A percentile compares a stretch with the other conserved stretches of the same genome.
Evolutionary conservation across 371 early-diverging fungal species (phyloP).

Genomic region (Coemansia sp.): DNA sequence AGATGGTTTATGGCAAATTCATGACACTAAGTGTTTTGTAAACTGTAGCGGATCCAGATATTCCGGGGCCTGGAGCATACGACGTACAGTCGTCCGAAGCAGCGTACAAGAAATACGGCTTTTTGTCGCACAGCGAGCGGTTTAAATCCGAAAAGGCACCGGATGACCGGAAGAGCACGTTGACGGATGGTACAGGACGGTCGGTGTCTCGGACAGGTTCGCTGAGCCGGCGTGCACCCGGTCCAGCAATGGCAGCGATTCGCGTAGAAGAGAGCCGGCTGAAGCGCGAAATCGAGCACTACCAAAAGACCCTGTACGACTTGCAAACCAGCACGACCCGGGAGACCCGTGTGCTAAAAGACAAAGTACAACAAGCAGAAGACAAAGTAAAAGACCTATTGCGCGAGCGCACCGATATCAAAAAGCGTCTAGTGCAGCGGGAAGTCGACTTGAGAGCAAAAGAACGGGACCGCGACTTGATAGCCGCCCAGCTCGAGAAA

Average conservation of each 20-base stretch:
- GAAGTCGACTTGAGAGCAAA: slow-evolving; percentile 30
- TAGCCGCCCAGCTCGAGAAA: slow-evolving; percentile 22
- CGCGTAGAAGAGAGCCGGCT: slow-evolving; percentile 32
- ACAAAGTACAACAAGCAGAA: slow-evolving; percentile 21
- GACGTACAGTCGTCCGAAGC: slow-evolving; percentile 34
- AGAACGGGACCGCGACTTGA: slow-evolving; percentile 18
- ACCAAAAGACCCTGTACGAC: slow-evolving; percentile 16
- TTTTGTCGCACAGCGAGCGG: slow-evolving; percentile 26
- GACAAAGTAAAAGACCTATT: slow-evolving; percentile 26
- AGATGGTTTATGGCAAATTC: too few relatives aligned
- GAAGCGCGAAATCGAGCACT: slow-evolving; percentile 33
- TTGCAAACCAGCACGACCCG: slow-evolving; percentile 7
- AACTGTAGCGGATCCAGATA: slow-evolving; percentile 36
- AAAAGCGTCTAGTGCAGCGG: slow-evolving; percentile 14
- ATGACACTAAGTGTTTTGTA: too few relatives aligned
- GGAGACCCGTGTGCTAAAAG: slow-evolving; percentile 14
- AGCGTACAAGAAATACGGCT: slow-evolving; percentile 42
- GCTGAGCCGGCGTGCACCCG: not conserved
- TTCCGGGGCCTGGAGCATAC: slow-evolving; percentile 38
- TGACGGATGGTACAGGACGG: not conserved
- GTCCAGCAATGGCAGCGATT: slow-evolving; percentile 15
- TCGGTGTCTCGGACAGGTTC: slow-evolving; percentile 1
- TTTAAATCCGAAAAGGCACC: slow-evolving; percentile 11
- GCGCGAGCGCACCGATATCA: slow-evolving; percentile 30
- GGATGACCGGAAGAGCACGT: slow-evolving; percentile 3